Conservation (phyloP, 2,329 filamentous ascomycete species). For the Scopulariopsis brevicaulis region DNA sequence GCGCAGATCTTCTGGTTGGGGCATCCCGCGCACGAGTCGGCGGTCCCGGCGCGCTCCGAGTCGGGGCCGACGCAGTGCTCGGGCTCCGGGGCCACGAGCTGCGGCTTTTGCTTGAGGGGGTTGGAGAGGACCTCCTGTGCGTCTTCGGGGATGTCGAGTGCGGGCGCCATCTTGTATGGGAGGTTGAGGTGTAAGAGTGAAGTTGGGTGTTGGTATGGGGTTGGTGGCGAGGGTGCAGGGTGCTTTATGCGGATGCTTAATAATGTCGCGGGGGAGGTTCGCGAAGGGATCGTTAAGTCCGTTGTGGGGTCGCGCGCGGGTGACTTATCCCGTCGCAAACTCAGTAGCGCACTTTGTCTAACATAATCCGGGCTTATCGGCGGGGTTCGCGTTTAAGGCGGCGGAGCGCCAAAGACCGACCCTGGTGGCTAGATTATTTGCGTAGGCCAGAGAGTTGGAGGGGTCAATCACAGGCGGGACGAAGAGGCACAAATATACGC, state of each 20-base stretch:
- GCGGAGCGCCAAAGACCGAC: neutral
- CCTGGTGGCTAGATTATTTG: neutral
- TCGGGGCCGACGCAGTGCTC: conserved; percentile 94
- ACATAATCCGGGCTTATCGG: no score
- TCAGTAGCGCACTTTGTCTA: no score
- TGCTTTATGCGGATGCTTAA: conserved; percentile 8
- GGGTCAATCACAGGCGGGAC: neutral
- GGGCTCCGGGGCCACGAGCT: conserved; percentile 88
- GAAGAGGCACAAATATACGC: neutral
- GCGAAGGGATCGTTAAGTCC: neutral
- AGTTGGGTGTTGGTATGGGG: neutral
- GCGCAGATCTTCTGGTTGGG: conserved; percentile 95
- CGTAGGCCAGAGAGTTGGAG: neutral
- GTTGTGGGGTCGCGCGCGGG: neutral
- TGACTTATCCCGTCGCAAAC: no score
- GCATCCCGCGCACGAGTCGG: conserved; percentile 85
- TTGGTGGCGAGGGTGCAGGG: conserved; percentile 4
- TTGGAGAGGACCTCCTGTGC: conserved; percentile 62
- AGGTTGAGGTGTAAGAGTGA: neutral
- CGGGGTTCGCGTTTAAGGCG: neutral
- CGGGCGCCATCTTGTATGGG: conserved; percentile 58
- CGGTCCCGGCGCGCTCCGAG: conserved; percentile 55
- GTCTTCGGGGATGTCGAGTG: conserved; percentile 47
- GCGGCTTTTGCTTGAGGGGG: conserved; percentile 65
- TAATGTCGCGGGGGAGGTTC: conserved; percentile 7